These are phyloP conservation scores for Diaporthe citriasiana DNA, from an alignment of 2,329 filamentous ascomycete species.

Conservation along the genomic window DNA sequence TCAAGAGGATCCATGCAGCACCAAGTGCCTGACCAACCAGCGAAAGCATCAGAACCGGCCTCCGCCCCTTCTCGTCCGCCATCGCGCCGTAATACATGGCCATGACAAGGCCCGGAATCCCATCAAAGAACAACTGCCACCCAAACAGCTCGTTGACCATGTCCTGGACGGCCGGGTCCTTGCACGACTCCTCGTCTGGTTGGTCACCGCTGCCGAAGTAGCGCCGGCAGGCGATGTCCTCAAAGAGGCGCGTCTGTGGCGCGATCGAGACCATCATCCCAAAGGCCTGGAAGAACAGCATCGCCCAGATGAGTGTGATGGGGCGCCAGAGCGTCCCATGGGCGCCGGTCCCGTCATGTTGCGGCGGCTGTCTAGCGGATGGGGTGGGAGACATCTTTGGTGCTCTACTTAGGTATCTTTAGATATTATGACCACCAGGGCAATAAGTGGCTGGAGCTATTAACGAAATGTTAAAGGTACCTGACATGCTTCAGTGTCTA, in stretches of 20 bases:
- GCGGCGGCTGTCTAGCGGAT: background rate
- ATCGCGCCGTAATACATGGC: slow-evolving; percentile 15
- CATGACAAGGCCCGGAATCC: slow-evolving; percentile 12
- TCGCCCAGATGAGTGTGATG: slow-evolving; percentile 17
- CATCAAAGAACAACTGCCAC: slow-evolving; percentile 22
- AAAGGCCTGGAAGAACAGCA: slow-evolving; percentile 20
- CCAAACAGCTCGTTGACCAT: slow-evolving; percentile 12
- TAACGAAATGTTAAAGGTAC: background rate
- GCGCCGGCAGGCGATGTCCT: slow-evolving; percentile 14
- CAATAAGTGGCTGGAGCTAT: background rate
- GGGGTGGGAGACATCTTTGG: background rate
- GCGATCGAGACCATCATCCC: slow-evolving; percentile 7
- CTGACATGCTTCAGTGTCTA: background rate
- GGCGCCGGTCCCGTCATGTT: background rate
- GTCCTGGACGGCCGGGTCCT: slow-evolving; percentile 17
- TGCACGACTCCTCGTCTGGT: background rate
- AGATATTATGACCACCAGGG: background rate
- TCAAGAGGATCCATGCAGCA: slow-evolving; percentile 10
- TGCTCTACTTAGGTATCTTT: background rate
- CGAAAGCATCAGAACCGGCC: slow-evolving; percentile 9
- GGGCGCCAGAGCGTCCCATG: background rate
- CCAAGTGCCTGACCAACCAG: slow-evolving; percentile 5
- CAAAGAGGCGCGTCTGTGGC: slow-evolving; percentile 19
- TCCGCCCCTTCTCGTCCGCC: slow-evolving; percentile 13
- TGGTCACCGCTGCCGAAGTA: background rate